These are phyloP conservation scores for Syzygium grande DNA, from an alignment of 345 rosid species.

Conservation along the genomic window DNA sequence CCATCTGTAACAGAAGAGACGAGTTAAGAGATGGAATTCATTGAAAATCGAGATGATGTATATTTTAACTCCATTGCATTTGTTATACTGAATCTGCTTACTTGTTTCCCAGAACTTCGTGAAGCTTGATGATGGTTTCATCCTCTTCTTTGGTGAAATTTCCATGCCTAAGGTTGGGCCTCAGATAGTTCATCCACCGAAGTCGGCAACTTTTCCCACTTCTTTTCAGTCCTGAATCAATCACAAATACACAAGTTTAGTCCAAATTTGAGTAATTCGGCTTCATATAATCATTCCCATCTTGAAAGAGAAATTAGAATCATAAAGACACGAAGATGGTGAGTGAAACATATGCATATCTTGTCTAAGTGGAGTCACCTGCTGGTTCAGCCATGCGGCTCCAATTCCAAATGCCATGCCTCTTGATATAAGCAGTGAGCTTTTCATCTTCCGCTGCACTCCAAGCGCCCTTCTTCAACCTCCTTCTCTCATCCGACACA, in stretches of 20 bases:
- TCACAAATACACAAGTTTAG: neutral
- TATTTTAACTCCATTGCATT: neutral
- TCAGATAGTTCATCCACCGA: constrained; percentile 8
- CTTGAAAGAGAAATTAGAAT: neutral
- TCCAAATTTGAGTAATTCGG: neutral
- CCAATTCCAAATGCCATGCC: constrained; percentile 8
- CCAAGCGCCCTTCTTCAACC: constrained; percentile 7
- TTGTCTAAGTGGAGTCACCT: neutral
- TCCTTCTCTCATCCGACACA: neutral
- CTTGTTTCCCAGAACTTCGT: neutral
- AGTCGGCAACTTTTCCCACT: constrained; percentile 1
- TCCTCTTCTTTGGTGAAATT: constrained; percentile 2
- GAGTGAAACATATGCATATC: neutral
- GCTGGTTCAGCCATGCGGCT: constrained; percentile 5
- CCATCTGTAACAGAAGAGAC: neutral
- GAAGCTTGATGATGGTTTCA: constrained; percentile 1
- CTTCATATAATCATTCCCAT: neutral
- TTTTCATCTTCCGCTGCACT: constrained; percentile 5
- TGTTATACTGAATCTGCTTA: neutral
- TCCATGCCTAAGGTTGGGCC: neutral
- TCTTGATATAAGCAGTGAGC: constrained; percentile 4
- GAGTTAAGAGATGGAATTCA: neutral
- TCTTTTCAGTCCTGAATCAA: neutral
- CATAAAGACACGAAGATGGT: neutral
- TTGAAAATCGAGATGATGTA: neutral